Base-by-base conservation (phyloP, 371 early-diverging fungal species). In the Dichotomocladium elegans region DNA sequence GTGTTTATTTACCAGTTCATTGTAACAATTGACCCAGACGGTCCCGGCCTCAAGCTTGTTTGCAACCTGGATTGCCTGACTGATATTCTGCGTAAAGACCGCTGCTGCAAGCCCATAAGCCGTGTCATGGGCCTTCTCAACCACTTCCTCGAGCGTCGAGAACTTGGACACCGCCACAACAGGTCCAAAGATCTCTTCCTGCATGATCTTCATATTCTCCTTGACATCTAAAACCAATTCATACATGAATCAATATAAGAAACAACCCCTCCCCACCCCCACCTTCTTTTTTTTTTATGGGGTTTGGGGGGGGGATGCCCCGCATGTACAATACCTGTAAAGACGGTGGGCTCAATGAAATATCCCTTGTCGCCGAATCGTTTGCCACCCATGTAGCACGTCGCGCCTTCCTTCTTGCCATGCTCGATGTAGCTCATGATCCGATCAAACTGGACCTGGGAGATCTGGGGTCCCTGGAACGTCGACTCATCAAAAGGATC, bases 111-210 rank as follows among this genome's bases (percentile, higher is more conserved):
- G 71, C 15, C 95, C 96, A 21, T 82, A 85, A 1, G 64, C 55
- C 8, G 85, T 83, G 58, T 69, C 70, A 64, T 94, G 90, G 25
- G 93, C 92, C 37, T 75, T 64, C 24, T 70, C 61, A 14, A 94
- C 34, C 2, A 87, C 93, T 66, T 89, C 88, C 0, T 85, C 87
- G 27, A 83, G 80, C 22, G 73, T 66, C 1, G 71, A 55, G 58
- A 92, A 92, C 45, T 68, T 79, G 62, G 77, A 79, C 14, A 90
- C 67, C 10, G 81, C 84, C 4, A 84, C 83, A 21, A 92, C 82
- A 11, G 92, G 92, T 10, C 92, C 91, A 64, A 91, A 92, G 12
- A 85, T 89, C 61, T 92, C 92, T 55, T 89, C 87, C 22, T 63
- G 67, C 22, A 82, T 71, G 51, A 88, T 81, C 11, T 58, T 62